Evolutionary conservation across 75 land plant genomes (phyloP).

Genomic region (Azolla pinnata): DNA sequence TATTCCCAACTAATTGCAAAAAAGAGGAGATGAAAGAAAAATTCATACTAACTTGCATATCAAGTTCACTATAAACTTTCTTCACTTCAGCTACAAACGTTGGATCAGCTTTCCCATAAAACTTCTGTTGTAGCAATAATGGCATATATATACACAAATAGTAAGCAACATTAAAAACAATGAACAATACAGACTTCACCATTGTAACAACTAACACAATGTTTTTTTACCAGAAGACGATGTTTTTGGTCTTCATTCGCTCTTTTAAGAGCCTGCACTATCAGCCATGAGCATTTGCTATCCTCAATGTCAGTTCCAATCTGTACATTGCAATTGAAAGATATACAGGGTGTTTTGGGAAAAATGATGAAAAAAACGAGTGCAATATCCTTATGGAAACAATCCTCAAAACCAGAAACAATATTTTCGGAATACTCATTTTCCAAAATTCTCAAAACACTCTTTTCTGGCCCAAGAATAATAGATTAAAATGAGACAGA

Average conservation of each 20-base stretch:
- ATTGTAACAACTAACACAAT: not conserved
- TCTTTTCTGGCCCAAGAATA: no score
- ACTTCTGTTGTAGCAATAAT: conserved; percentile 25
- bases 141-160: not conserved
- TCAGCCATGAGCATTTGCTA: conserved; percentile 97
- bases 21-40: no score
- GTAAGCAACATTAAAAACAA: not conserved
- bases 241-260: conserved; percentile 60
- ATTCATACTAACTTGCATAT: conserved; percentile 51
- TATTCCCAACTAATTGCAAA: not conserved
- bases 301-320: conserved; percentile 99
- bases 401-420: no score
- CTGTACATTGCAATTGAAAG: no score
- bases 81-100: conserved; percentile 53
- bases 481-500: no score
- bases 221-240: conserved; percentile 34
- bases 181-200: not conserved
- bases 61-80: conserved; percentile 51
- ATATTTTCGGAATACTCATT: no score
- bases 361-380: no score
- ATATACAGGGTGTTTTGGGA: no score
- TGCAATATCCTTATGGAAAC: no score
- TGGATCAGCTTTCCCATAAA: conserved; percentile 58
- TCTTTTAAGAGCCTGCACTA: conserved; percentile 82
- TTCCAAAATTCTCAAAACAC: no score